Base-by-base conservation (phyloP, 139 green algal genomes). In the Tetradesmus obliquus region DNA sequence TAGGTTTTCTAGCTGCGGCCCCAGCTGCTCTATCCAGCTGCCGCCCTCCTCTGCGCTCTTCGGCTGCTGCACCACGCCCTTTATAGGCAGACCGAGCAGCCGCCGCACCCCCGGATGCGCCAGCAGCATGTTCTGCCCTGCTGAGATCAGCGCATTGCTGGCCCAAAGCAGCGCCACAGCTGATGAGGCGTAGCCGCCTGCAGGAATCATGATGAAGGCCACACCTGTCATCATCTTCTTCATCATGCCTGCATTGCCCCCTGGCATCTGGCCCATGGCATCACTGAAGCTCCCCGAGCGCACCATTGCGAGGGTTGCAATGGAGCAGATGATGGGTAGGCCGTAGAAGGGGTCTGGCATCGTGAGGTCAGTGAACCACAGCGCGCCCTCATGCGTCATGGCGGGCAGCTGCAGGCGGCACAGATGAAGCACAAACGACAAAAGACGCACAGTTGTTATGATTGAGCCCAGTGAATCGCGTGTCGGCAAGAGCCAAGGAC, bases 331-430 rank as follows among this genome's bases (percentile, higher is more conserved):
- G 22, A 97, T 90, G 32, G 98, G 98, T 71, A 99, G 91, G 32
- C 92, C 90, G 54, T 96, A 98, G 66, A 92, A 95, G 0, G 97
- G 94, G 94, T 99, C 98, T 8, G 96, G 79, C 6, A 94, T 51
- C 0, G 97, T 98, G 3, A 99, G 95, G 95, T 99, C 95, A 0
- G 84, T 92, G 93, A 99, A 99, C 97, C 96, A 99, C 1, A 97
- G 62, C 15, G 91, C 83, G 79, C 97, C 97, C 53, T 97, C 97
- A 9, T 92, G 60, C 15, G 93, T 94, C 62, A 98, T 89, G 0
- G 95, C 97, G 8, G 96, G 96, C 13, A 98, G 93, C 95, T 97
- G 91, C 89, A 79, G 5, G 32, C 10, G 22, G 72, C 20, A 80
- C 22, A 45, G 0, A 80, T 17, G 60, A 15, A 15, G 60, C 9